phyloP scores from a whole-genome alignment of 2,329 filamentous ascomycete species.

The Colletotrichum plurivorum region DNA sequence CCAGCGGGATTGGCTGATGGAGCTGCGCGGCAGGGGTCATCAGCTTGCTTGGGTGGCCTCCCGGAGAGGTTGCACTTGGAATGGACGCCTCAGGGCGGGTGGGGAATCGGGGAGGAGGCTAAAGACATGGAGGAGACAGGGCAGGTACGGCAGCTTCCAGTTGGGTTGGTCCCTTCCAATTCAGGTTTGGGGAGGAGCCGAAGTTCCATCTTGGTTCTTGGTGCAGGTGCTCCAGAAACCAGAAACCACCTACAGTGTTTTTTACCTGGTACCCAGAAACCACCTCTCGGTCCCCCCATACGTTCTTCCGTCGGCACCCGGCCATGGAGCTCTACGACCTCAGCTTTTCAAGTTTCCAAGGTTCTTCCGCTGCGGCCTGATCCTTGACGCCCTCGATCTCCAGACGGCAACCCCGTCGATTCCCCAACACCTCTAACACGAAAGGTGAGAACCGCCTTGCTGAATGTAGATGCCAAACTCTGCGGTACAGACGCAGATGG shows the following conservation, averaged over 20 bases:
- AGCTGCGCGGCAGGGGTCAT: constrained; percentile 27
- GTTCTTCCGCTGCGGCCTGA: not conserved
- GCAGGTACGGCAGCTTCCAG: not conserved
- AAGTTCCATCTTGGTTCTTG: constrained; percentile 20
- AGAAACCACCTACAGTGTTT: no score
- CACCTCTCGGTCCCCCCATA: no score
- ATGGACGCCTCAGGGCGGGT: constrained; percentile 29
- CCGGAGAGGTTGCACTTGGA: constrained; percentile 39
- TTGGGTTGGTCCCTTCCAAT: constrained; percentile 18
- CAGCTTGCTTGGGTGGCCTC: constrained; percentile 39
- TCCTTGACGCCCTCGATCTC: constrained; percentile 10
- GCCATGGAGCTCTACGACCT: no score
- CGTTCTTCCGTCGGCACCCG: no score
- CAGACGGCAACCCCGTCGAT: not conserved
- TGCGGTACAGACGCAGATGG: constrained; percentile 3
- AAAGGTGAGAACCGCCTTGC: not conserved
- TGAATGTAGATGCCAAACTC: constrained; percentile 2
- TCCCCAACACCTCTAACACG: not conserved
- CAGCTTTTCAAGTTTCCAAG: no score
- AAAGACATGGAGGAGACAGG: not conserved
- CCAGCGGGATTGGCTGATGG: constrained; percentile 36
- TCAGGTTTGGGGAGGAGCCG: constrained; percentile 35
- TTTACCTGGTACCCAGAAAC: no score
- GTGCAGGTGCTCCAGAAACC: not conserved
- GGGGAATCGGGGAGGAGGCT: constrained; percentile 21